Conservation (phyloP, 2,329 filamentous ascomycete genomes). For the Leptographium wingfieldii region DNA sequence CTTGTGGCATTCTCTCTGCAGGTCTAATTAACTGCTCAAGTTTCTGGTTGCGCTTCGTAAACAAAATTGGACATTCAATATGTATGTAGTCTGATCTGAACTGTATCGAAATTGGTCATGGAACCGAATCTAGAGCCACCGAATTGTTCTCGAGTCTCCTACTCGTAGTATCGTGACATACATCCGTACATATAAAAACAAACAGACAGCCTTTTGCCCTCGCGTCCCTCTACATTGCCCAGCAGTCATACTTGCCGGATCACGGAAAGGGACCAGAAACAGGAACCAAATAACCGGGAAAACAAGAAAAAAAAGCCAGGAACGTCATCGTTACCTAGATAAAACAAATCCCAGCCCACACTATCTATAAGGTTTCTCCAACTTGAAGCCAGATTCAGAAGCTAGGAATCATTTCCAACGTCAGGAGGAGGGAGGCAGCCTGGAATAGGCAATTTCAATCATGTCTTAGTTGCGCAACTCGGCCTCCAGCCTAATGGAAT, state of each 20-base stretch:
- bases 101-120: background rate
- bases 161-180: background rate
- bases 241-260: background rate
- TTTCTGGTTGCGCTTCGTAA: background rate
- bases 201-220: background rate
- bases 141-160: background rate
- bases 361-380: slow-evolving; percentile 5
- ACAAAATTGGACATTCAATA: background rate
- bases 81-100: background rate
- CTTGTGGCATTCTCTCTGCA: background rate
- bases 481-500: background rate
- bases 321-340: slow-evolving; percentile 2
- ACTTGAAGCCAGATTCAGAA: slow-evolving; percentile 13
- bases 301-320: background rate
- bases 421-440: slow-evolving; percentile 9
- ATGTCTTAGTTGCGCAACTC: background rate
- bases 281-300: slow-evolving; percentile 1
- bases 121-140: background rate
- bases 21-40: background rate
- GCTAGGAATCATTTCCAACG: slow-evolving; percentile 17
- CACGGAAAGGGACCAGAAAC: slow-evolving; percentile 1
- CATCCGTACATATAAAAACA: background rate
- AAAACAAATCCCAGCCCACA: background rate
- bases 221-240: background rate
- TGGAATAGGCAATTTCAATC: background rate